phyloP scores from a whole-genome alignment of 345 rosid species.

The Brassica napus region DNA sequence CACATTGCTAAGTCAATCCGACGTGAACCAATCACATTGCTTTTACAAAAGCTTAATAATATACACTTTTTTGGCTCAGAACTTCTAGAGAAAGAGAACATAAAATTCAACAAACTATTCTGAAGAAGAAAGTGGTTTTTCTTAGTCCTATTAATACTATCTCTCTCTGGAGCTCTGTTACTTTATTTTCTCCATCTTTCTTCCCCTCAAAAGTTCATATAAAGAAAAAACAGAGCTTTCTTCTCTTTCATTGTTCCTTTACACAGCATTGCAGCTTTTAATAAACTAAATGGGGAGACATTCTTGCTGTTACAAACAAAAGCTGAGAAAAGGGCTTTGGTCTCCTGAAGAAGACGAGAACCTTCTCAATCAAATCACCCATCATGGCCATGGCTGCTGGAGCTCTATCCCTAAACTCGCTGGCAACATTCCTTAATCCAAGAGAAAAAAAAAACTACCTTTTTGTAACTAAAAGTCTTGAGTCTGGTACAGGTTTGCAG shows the following conservation, averaged over 20 bases:
- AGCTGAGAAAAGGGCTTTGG: no score
- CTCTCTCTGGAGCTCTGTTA: slow-evolving; percentile 22
- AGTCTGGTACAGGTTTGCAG: slow-evolving; percentile 53
- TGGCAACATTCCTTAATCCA: no score
- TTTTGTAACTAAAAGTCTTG: no score
- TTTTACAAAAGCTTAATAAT: not conserved
- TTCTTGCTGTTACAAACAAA: no score
- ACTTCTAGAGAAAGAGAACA: slow-evolving; percentile 5
- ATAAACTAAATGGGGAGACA: no score
- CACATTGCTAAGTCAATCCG: not conserved
- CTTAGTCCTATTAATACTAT: slow-evolving; percentile 35
- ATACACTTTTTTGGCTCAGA: not conserved
- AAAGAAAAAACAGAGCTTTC: slow-evolving; percentile 24
- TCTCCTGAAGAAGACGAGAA: no score
- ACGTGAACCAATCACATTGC: slow-evolving; percentile 28
- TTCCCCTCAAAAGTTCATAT: slow-evolving; percentile 9
- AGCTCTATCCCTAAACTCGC: no score
- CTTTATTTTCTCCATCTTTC: slow-evolving; percentile 32
- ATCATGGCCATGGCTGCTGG: no score
- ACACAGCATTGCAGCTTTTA: slow-evolving; percentile 19
- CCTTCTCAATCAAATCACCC: no score
- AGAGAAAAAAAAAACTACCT: no score
- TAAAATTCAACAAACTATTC: slow-evolving; percentile 28
- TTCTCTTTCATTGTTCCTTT: slow-evolving; percentile 11
- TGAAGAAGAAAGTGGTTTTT: slow-evolving; percentile 30